Evolutionary conservation across 2,329 filamentous ascomycete species (phyloP), one percentile per base, ranked within the genome.

Genomic region (Penicillium oxalicum): DNA sequence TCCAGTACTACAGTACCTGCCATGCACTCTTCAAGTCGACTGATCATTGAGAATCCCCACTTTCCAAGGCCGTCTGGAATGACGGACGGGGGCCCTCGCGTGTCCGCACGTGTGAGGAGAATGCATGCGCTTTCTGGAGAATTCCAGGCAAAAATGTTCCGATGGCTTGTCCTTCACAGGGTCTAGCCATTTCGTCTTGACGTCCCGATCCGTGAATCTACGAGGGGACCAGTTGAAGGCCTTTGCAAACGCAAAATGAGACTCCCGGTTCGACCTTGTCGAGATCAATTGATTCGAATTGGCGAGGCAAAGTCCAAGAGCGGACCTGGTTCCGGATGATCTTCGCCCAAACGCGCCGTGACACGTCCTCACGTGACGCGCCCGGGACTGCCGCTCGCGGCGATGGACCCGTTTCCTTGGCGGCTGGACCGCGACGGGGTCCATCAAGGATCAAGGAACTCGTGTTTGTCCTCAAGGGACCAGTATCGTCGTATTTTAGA

Each of bases 281-380:
- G 18, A 18, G 18, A 18, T 18, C 18, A 18, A 18, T 18, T 18
- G 18, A 18, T 18, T 18, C 18, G 18, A 18, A 18, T 2, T 18
- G 18, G 18, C 18, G 18, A 18, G 18, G 18, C 18, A 18, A 18
- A 18, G 18, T 18, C 18, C 18, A 3, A 13, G n/a, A 18, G 26
- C n/a, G 29, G 28, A 42, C 40, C 11, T 12, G 13, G 40, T 42
- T 26, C 4, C 18, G n/a, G 11, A 40, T 9, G 29, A 42, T 27
- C 29, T 32, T 11, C 39, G n/a, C 7, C 26, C 29, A 24, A 50
- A 58, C 55, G 55, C 55, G 55, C 40, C 38, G 28, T 26, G 42
- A 57, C 55, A 53, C 55, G 55, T 41, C 13, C 33, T 53, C 55
- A 58, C 55, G 55, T 58, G 55, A 58, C 47, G 35, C 13, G 25